A percentile compares a stretch with the other conserved stretches of the same genome.
Evolutionary conservation across 768 basidiomycete species (phyloP).

Genomic region (Trametes gibbosa): DNA sequence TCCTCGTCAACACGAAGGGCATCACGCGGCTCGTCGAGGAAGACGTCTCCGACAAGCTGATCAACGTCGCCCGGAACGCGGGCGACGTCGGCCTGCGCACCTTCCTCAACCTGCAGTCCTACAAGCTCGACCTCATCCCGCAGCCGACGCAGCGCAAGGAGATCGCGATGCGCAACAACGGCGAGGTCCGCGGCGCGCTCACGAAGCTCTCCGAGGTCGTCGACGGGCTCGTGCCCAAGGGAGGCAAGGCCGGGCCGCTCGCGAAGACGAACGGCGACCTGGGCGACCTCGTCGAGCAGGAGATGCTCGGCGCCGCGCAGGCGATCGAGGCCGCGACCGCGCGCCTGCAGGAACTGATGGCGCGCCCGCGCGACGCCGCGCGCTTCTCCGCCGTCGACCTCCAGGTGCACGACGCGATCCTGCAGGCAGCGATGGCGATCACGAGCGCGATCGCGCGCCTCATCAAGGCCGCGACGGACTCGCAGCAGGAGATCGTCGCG

Average conservation of each 20-base stretch:
- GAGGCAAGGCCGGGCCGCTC: constrained; percentile 63
- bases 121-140: constrained; percentile 82
- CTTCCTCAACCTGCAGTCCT: constrained; percentile 95
- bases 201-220: constrained; percentile 84
- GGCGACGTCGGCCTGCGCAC: constrained; percentile 89
- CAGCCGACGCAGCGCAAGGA: constrained; percentile 70
- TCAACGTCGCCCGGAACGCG: constrained; percentile 76
- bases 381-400: constrained; percentile 89
- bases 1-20: constrained; percentile 91
- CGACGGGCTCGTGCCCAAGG: constrained; percentile 84
- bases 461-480: constrained; percentile 95
- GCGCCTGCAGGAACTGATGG: constrained; percentile 87
- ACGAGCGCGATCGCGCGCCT: constrained; percentile 92
- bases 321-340: constrained; percentile 93
- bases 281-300: constrained; percentile 93
- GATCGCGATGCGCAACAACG: constrained; percentile 86
- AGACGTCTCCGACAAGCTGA: constrained; percentile 88
- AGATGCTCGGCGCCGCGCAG: constrained; percentile 90
- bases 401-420: constrained; percentile 97
- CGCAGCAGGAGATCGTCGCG: constrained; percentile 96
- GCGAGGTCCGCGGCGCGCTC: constrained; percentile 78
- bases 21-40: constrained; percentile 89
- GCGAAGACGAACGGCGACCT: constrained; percentile 87
- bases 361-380: constrained; percentile 82
- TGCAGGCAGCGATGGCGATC: constrained; percentile 91